phyloP scores from a whole-genome alignment of 2,329 filamentous ascomycete species.

The Emmonsiellopsis sp. region DNA sequence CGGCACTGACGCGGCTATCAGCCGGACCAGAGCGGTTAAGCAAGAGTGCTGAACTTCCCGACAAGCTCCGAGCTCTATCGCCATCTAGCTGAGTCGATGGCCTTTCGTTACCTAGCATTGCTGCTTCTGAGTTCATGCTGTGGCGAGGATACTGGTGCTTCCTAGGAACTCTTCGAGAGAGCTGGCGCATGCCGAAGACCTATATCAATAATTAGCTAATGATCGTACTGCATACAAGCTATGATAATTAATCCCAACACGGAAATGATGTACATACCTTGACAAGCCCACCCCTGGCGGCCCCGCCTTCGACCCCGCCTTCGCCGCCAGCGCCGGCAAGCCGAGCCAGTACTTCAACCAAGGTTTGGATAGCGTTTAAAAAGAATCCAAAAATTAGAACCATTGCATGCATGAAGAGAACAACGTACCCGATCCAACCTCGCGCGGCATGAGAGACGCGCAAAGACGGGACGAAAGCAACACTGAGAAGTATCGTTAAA shows the following conservation, averaged over 20 bases:
- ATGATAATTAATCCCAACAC: neutral
- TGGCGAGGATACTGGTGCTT: constrained; percentile 57
- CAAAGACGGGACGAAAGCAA: constrained; percentile 76
- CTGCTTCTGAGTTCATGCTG: constrained; percentile 73
- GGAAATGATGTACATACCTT: constrained; percentile 44
- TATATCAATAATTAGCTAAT: constrained; percentile 12
- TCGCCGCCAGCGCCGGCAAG: constrained; percentile 75
- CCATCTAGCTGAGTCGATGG: constrained; percentile 48
- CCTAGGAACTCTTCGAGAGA: constrained; percentile 62
- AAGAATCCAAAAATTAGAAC: constrained; percentile 89
- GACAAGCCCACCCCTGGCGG: constrained; percentile 69
- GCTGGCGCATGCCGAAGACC: constrained; percentile 83
- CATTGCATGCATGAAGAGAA: constrained; percentile 73
- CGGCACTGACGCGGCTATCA: constrained; percentile 40
- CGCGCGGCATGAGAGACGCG: constrained; percentile 68
- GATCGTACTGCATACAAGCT: neutral
- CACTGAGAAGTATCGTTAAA: constrained; percentile 63
- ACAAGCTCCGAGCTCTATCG: constrained; percentile 48
- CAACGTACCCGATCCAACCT: constrained; percentile 92
- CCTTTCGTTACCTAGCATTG: constrained; percentile 62
- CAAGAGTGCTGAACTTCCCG: constrained; percentile 53
- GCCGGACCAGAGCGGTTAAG: constrained; percentile 41
- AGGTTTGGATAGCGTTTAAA: constrained; percentile 79
- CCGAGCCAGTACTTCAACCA: constrained; percentile 78
- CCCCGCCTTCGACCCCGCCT: constrained; percentile 45